Evolutionary conservation across 2,329 filamentous ascomycete genomes (phyloP).

Genomic region (Monosporascus sp.): DNA sequence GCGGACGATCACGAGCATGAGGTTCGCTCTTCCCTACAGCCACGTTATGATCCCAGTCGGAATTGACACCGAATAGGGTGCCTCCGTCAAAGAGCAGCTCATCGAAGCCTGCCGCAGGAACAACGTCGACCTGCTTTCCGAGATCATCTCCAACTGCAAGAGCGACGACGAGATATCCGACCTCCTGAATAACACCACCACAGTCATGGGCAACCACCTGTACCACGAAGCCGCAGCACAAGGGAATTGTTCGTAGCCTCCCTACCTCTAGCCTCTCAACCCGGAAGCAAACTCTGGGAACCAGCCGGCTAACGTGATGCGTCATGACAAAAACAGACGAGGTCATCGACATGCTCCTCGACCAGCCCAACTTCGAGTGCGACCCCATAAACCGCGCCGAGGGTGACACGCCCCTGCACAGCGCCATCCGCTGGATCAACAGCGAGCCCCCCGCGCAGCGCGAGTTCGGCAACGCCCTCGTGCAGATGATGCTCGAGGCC

Average conservation of each 20-base stretch:
- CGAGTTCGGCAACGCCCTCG: slow-evolving; percentile 59
- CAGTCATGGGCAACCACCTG: slow-evolving; percentile 81
- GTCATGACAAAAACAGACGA: slow-evolving; percentile 51
- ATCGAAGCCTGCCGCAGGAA: slow-evolving; percentile 91
- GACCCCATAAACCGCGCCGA: slow-evolving; percentile 69
- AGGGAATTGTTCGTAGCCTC: slow-evolving; percentile 67
- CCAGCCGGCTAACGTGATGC: slow-evolving; percentile 2
- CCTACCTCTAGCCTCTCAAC: not conserved
- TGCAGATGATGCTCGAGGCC: slow-evolving; percentile 79
- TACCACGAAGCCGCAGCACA: slow-evolving; percentile 83
- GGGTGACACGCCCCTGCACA: slow-evolving; percentile 74
- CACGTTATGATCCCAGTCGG: not conserved
- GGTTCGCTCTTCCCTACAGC: slow-evolving; percentile 13
- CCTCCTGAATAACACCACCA: slow-evolving; percentile 80
- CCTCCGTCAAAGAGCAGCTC: slow-evolving; percentile 76
- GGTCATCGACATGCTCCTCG: slow-evolving; percentile 74
- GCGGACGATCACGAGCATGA: slow-evolving; percentile 29
- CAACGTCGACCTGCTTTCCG: slow-evolving; percentile 78
- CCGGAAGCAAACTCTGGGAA: no score
- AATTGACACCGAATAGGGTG: slow-evolving; percentile 54
- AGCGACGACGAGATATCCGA: slow-evolving; percentile 61
- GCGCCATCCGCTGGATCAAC: slow-evolving; percentile 73
- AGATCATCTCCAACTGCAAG: slow-evolving; percentile 61
- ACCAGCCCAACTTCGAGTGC: slow-evolving; percentile 81
- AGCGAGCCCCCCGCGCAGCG: slow-evolving; percentile 57